Evolutionary conservation across 2,329 filamentous ascomycete species (phyloP).

Genomic region (Penicillium sp.): DNA sequence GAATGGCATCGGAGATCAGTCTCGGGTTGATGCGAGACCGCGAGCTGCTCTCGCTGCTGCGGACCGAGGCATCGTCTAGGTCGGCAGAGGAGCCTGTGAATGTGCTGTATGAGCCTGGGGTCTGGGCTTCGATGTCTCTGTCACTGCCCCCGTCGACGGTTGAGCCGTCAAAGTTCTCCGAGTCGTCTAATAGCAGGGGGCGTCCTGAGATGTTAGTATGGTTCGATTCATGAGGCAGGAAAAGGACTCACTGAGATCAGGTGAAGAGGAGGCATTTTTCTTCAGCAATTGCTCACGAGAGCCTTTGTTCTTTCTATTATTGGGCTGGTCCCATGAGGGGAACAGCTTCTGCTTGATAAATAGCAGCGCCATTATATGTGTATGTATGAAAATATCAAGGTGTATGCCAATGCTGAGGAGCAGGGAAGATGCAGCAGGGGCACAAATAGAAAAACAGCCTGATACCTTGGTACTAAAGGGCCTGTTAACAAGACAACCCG

Average conservation of each 20-base stretch:
- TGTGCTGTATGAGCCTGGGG: constrained; percentile 28
- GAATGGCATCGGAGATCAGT: constrained; percentile 57
- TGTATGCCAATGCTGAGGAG: not conserved
- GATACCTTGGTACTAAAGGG: not conserved
- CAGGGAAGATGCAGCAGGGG: not conserved
- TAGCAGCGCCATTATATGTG: constrained; percentile 31
- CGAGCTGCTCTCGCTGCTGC: constrained; percentile 19
- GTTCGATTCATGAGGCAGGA: not conserved
- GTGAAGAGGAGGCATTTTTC: constrained; percentile 12
- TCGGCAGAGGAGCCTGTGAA: constrained; percentile 19
- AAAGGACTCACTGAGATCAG: constrained; percentile 14
- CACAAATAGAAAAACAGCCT: no score
- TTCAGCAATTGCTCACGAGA: constrained; percentile 12
- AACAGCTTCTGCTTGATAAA: constrained; percentile 37
- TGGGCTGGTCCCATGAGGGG: constrained; percentile 16
- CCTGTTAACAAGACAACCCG: not conserved
- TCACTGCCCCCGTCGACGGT: constrained; percentile 24
- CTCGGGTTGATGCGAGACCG: constrained; percentile 39
- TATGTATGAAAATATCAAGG: not conserved
- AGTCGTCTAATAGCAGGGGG: constrained; percentile 25
- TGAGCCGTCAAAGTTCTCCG: constrained; percentile 21
- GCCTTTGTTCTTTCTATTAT: constrained; percentile 12
- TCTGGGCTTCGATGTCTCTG: constrained; percentile 29
- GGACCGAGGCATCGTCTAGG: constrained; percentile 11
- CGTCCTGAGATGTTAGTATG: constrained; percentile 23